phyloP scores from a whole-genome alignment of 192 early-diverging fungal species.

The Dispira parvispora region DNA sequence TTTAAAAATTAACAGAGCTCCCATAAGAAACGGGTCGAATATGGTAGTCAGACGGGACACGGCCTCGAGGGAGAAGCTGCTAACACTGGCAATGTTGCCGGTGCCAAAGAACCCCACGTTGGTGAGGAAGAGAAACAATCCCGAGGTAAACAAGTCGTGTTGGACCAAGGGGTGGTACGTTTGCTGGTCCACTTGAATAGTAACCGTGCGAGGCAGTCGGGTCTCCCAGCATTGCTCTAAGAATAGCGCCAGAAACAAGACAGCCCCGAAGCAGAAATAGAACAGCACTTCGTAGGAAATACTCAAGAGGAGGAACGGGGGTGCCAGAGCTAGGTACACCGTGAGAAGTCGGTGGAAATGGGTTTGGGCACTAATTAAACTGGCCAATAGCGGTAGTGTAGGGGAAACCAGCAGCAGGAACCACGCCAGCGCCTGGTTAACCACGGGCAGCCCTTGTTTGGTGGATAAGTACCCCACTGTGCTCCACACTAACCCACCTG shows the following conservation, averaged over 20 bases:
- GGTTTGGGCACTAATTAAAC: slow-evolving; percentile 41
- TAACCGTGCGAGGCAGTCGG: slow-evolving; percentile 5
- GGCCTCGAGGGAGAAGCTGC: slow-evolving; percentile 68
- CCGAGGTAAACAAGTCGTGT: background rate
- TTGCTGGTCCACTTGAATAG: background rate
- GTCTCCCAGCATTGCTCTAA: slow-evolving; percentile 32
- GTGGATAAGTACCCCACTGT: slow-evolving; percentile 19
- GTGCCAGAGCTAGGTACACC: slow-evolving; percentile 75
- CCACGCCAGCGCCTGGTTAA: slow-evolving; percentile 25
- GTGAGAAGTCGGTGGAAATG: slow-evolving; percentile 61
- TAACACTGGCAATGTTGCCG: slow-evolving; percentile 78
- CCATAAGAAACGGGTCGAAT: slow-evolving; percentile 86
- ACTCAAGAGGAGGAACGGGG: slow-evolving; percentile 71
- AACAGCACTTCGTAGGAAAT: slow-evolving; percentile 84
- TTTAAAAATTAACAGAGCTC: slow-evolving; percentile 65
- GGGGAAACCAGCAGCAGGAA: slow-evolving; percentile 20
- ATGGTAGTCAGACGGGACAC: slow-evolving; percentile 84
- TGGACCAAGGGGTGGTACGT: background rate
- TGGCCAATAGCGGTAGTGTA: slow-evolving; percentile 22
- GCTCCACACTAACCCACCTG: slow-evolving; percentile 21
- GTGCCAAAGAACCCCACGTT: slow-evolving; percentile 94
- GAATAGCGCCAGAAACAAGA: slow-evolving; percentile 57
- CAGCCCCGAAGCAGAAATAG: slow-evolving; percentile 62
- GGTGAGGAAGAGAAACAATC: slow-evolving; percentile 67
- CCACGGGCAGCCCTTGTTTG: slow-evolving; percentile 22